Conservation (phyloP, 257 asterid species). For the Jacaranda copaia region DNA sequence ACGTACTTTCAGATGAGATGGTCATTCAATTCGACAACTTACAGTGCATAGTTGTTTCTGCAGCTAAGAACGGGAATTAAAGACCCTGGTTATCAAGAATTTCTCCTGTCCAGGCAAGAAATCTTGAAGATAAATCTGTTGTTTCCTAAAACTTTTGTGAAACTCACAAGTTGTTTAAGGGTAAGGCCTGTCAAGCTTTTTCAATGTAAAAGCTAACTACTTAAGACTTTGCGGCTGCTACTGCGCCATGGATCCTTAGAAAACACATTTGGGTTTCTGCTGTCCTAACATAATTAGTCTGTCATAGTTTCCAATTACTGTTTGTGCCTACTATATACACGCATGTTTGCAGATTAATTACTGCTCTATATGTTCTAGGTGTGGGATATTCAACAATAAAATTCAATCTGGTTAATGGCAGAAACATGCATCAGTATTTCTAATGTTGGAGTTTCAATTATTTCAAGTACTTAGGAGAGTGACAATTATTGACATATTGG, state of each 20-base stretch:
- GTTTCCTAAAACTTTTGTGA: background rate
- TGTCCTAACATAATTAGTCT: background rate
- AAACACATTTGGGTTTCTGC: background rate
- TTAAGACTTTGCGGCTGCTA: background rate
- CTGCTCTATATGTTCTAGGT: background rate
- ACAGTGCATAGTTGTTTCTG: background rate
- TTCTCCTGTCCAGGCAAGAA: background rate
- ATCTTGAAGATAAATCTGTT: slow-evolving; percentile 15
- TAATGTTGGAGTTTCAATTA: background rate
- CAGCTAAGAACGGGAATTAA: slow-evolving; percentile 27
- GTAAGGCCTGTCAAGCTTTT: slow-evolving; percentile 15
- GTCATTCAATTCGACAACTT: too few relatives aligned
- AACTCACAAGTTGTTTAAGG: background rate
- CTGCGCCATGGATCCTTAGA: slow-evolving; percentile 4
- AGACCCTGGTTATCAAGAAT: slow-evolving; percentile 7
- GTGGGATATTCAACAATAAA: background rate
- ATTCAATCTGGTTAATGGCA: background rate
- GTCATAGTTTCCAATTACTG: background rate
- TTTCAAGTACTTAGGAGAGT: background rate
- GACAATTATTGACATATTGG: background rate
- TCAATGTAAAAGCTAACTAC: slow-evolving; percentile 9
- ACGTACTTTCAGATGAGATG: too few relatives aligned
- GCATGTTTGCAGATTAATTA: background rate
- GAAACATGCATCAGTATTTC: background rate
- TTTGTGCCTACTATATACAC: background rate